Conservation (phyloP, 768 basidiomycete species). For the Suillus luteus region DNA sequence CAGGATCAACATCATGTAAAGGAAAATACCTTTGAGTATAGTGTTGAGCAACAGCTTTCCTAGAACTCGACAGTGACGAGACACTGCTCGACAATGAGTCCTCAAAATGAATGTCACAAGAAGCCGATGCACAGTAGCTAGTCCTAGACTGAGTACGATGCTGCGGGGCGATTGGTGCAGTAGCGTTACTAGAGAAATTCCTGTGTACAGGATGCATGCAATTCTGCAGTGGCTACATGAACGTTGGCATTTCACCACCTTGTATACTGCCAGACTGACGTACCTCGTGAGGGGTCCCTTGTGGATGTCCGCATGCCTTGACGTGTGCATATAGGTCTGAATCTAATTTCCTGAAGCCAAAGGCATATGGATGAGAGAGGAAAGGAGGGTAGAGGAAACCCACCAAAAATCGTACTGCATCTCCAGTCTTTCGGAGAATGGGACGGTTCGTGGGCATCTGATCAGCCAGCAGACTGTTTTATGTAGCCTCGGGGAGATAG, state of each 20-base stretch:
- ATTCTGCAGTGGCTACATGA: not conserved
- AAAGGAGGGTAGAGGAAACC: not conserved
- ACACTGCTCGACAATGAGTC: not conserved
- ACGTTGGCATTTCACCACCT: not conserved
- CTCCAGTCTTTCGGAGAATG: not conserved
- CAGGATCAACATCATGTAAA: not conserved
- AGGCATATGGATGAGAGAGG: not conserved
- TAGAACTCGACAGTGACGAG: not conserved
- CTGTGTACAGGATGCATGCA: not conserved
- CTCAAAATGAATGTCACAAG: not conserved
- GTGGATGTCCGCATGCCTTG: not conserved
- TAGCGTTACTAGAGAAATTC: not conserved
- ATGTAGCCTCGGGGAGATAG: not conserved
- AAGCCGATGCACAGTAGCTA: not conserved
- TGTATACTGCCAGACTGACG: not conserved
- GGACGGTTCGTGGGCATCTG: not conserved
- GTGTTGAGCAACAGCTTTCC: not conserved
- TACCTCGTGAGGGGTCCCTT: not conserved
- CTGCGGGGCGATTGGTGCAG: not conserved
- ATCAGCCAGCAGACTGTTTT: not conserved
- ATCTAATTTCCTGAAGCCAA: not conserved
- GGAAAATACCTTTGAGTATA: not conserved
- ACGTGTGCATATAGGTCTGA: constrained; percentile 2
- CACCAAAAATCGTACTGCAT: constrained; percentile 2
- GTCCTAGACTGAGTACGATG: not conserved